These are phyloP conservation scores for Primulina huaijiensis DNA, from an alignment of 257 asterid genomes.

Conservation along the genomic window DNA sequence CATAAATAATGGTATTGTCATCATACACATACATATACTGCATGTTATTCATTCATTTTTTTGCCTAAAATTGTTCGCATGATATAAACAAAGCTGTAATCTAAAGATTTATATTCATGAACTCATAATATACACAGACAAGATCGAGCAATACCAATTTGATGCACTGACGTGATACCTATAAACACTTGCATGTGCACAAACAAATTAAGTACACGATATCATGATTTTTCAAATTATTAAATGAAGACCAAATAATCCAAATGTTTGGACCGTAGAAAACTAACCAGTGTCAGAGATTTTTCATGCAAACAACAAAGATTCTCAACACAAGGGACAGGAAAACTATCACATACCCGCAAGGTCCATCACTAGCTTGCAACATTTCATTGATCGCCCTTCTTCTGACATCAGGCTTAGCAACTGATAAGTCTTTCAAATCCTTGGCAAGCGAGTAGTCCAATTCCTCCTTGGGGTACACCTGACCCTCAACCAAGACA, in stretches of 20 bases:
- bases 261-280: neutral
- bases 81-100: too few relatives aligned
- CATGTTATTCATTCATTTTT: too few relatives aligned
- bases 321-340: neutral
- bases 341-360: constrained; percentile 46
- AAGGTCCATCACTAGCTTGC: constrained; percentile 65
- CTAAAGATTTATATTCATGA: too few relatives aligned
- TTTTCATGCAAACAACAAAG: neutral
- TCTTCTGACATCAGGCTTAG: constrained; percentile 45
- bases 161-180: too few relatives aligned
- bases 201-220: neutral
- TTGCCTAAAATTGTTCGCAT: too few relatives aligned
- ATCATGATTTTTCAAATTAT: neutral
- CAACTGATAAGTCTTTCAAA: constrained; percentile 40
- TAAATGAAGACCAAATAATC: neutral
- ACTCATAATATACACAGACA: too few relatives aligned
- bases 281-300: neutral
- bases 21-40: too few relatives aligned
- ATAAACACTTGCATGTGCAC: neutral
- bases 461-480: constrained; percentile 55
- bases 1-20: too few relatives aligned
- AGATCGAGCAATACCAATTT: too few relatives aligned
- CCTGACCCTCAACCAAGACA: constrained; percentile 60
- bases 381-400: constrained; percentile 43
- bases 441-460: constrained; percentile 26